Evolutionary conservation across 192 early-diverging fungal genomes (phyloP).

Genomic region (Piromyces finnis): DNA sequence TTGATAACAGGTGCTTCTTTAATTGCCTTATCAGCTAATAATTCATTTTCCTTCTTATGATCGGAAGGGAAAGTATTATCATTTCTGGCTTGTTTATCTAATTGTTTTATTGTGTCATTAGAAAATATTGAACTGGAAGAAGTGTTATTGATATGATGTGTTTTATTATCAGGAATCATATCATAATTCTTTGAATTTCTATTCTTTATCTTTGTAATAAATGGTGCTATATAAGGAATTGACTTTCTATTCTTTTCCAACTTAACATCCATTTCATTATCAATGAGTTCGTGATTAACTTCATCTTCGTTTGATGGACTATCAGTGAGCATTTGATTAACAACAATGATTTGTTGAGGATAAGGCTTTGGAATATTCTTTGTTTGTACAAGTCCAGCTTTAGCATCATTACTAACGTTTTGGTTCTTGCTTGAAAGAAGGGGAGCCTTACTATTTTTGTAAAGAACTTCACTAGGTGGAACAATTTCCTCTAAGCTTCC

Average conservation of each 20-base stretch:
- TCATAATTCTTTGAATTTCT: neutral
- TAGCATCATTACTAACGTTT: neutral
- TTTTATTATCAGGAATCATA: neutral
- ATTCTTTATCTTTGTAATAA: neutral
- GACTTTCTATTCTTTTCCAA: neutral
- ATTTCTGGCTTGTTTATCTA: neutral
- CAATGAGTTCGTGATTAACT: neutral
- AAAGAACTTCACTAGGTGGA: neutral
- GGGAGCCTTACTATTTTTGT: neutral
- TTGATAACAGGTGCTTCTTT: neutral
- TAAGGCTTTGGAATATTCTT: neutral
- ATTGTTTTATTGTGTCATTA: neutral
- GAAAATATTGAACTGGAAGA: neutral
- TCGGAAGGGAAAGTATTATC: neutral
- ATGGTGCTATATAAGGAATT: neutral
- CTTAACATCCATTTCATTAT: neutral
- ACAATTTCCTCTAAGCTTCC: neutral
- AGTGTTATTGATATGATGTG: neutral
- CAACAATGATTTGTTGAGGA: neutral
- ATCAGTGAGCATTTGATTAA: neutral
- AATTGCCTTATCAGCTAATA: neutral
- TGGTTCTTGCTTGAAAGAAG: neutral
- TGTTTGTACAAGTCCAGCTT: neutral
- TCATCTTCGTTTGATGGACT: neutral
- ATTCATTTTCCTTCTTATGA: neutral